Conservation (phyloP, 345 rosid species). For the Murraya koenigii region DNA sequence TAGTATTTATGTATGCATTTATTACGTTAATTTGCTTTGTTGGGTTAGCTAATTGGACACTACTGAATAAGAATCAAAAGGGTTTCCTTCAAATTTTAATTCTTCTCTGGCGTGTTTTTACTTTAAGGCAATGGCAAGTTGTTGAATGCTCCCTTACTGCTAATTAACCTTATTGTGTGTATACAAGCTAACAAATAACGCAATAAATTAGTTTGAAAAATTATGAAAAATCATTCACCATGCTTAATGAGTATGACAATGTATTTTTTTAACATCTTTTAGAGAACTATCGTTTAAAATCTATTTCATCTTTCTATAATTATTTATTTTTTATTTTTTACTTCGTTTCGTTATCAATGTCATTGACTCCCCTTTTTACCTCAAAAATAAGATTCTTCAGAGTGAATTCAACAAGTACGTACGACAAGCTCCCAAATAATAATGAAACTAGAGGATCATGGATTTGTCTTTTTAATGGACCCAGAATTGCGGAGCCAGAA, state of each 20-base stretch:
- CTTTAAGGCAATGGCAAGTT: too few species aligned
- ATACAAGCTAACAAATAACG: neutral
- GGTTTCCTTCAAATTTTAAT: neutral
- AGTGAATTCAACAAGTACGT: neutral
- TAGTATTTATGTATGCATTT: neutral
- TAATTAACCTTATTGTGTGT: neutral
- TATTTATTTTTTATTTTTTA: too few species aligned
- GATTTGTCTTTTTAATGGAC: neutral
- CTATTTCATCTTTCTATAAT: neutral
- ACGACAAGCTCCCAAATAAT: neutral
- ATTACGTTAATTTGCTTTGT: neutral
- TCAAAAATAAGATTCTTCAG: neutral
- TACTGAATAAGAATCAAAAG: conserved; percentile 7
- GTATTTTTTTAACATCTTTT: too few species aligned
- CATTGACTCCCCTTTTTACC: neutral
- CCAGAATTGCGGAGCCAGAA: neutral
- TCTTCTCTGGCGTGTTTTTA: neutral
- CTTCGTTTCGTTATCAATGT: neutral
- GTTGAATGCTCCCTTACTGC: neutral
- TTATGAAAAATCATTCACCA: too few species aligned
- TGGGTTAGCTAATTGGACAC: neutral
- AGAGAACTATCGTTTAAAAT: neutral
- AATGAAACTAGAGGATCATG: neutral
- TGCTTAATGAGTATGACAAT: too few species aligned
- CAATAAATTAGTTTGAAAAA: too few species aligned